These are phyloP conservation scores for Diplodia corticola DNA, from an alignment of 2,329 filamentous ascomycete species.

Conservation along the genomic window DNA sequence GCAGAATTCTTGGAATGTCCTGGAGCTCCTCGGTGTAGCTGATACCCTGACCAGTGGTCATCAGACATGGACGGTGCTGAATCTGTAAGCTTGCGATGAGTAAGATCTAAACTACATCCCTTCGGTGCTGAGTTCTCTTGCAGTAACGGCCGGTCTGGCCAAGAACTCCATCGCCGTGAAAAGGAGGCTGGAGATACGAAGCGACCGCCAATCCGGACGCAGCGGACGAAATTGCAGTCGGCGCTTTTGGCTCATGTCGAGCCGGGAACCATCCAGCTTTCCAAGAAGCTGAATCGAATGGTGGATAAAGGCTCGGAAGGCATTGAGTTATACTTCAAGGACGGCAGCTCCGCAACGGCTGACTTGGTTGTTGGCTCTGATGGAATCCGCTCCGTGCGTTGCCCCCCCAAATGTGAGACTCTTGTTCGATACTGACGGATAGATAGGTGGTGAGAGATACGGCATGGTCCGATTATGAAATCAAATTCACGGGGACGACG, in stretches of 20 bases:
- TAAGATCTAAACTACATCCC: background rate
- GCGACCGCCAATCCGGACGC: constrained; percentile 24
- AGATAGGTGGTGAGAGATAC: constrained; percentile 44
- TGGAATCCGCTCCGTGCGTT: constrained; percentile 48
- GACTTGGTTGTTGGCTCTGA: constrained; percentile 56
- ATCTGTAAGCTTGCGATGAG: constrained; percentile 31
- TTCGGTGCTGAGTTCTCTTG: background rate
- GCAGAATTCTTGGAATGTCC: constrained; percentile 45
- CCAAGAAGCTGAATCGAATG: constrained; percentile 47
- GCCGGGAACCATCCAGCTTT: constrained; percentile 46
- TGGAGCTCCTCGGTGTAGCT: constrained; percentile 49
- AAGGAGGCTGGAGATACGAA: constrained; percentile 1
- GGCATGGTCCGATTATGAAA: constrained; percentile 46
- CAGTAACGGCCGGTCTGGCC: constrained; percentile 38
- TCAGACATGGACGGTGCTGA: constrained; percentile 33
- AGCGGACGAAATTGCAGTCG: constrained; percentile 46
- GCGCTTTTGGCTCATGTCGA: constrained; percentile 52
- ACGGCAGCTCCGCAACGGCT: constrained; percentile 42
- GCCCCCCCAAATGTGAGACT: background rate
- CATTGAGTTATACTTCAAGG: constrained; percentile 43
- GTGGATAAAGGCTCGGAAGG: constrained; percentile 41
- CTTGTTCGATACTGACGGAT: background rate
- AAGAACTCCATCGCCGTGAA: constrained; percentile 31
- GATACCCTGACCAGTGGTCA: constrained; percentile 36
- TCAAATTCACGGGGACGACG: constrained; percentile 52